These are phyloP conservation scores for Zymoseptoria crescenta DNA, from an alignment of 2,329 filamentous ascomycete species.

Conservation along the genomic window DNA sequence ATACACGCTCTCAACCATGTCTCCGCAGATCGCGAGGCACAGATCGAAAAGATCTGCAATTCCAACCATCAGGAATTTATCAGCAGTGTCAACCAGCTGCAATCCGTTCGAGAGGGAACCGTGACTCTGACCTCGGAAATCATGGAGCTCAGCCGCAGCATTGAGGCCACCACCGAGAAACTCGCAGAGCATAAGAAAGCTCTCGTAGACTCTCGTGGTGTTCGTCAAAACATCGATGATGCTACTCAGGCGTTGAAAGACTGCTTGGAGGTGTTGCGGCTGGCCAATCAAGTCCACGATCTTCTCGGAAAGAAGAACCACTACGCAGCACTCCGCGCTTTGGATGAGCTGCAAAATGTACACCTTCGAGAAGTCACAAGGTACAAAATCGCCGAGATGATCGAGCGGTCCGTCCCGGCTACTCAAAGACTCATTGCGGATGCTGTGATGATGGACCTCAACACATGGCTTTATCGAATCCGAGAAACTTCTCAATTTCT, in stretches of 20 bases:
- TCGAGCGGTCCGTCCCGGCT: slow-evolving; percentile 88
- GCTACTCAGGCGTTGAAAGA: slow-evolving; percentile 81
- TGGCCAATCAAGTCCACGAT: slow-evolving; percentile 91
- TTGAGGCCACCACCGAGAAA: slow-evolving; percentile 89
- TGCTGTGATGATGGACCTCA: slow-evolving; percentile 92
- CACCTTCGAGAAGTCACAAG: slow-evolving; percentile 90
- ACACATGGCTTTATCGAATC: slow-evolving; percentile 93
- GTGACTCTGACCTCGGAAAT: slow-evolving; percentile 86
- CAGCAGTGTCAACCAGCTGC: slow-evolving; percentile 85
- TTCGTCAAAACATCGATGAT: slow-evolving; percentile 93
- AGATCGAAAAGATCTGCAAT: slow-evolving; percentile 91
- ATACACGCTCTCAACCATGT: slow-evolving; percentile 73
- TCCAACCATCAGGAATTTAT: slow-evolving; percentile 97
- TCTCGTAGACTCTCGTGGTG: slow-evolving; percentile 81
- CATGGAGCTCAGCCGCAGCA: slow-evolving; percentile 83
- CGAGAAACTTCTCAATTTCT: slow-evolving; percentile 93
- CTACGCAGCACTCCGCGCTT: slow-evolving; percentile 84
- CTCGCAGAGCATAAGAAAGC: slow-evolving; percentile 90
- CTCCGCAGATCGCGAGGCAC: slow-evolving; percentile 74
- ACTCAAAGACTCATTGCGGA: slow-evolving; percentile 91
- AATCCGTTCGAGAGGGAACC: slow-evolving; percentile 83
- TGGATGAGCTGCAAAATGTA: slow-evolving; percentile 94
- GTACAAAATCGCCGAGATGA: slow-evolving; percentile 89
- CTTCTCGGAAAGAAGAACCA: slow-evolving; percentile 88
- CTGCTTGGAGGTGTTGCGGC: slow-evolving; percentile 82